Conservation (phyloP, 2,329 filamentous ascomycete genomes). For the Microdochium nivale region DNA sequence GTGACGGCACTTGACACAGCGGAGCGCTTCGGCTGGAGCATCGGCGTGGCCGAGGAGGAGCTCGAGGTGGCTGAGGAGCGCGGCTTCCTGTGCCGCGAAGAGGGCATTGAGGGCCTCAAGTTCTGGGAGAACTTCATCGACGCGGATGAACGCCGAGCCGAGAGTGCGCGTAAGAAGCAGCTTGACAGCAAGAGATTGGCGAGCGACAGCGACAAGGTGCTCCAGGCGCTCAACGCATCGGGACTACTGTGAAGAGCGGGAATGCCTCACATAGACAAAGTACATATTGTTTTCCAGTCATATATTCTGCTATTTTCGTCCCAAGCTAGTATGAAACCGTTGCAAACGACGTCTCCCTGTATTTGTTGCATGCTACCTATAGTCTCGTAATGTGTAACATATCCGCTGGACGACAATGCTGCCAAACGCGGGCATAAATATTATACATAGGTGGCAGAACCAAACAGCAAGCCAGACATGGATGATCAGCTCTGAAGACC, state of each 20-base stretch:
- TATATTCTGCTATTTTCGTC: not conserved
- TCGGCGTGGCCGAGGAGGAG: constrained; percentile 91
- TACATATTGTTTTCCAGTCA: not conserved
- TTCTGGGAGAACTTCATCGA: constrained; percentile 83
- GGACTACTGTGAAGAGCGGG: constrained; percentile 10
- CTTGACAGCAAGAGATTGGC: constrained; percentile 5
- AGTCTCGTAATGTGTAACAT: too few species aligned
- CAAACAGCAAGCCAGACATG: too few species aligned
- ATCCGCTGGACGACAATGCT: too few species aligned
- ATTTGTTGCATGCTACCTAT: too few species aligned
- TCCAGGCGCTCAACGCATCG: constrained; percentile 29
- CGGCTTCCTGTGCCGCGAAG: constrained; percentile 81
- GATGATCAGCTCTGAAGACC: too few species aligned
- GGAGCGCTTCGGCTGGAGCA: constrained; percentile 90
- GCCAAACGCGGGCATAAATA: too few species aligned
- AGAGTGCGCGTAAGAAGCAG: not conserved
- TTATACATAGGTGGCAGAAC: too few species aligned
- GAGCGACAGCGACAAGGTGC: constrained; percentile 30
- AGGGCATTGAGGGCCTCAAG: constrained; percentile 79
- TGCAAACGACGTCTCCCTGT: too few species aligned
- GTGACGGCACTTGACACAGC: constrained; percentile 86
- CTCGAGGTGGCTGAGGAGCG: constrained; percentile 94
- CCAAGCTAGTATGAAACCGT: too few species aligned
- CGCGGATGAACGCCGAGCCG: constrained; percentile 28
- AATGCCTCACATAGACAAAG: not conserved